Conservation (phyloP, 108 stramenopile species). For the Cyclotella sp. region DNA sequence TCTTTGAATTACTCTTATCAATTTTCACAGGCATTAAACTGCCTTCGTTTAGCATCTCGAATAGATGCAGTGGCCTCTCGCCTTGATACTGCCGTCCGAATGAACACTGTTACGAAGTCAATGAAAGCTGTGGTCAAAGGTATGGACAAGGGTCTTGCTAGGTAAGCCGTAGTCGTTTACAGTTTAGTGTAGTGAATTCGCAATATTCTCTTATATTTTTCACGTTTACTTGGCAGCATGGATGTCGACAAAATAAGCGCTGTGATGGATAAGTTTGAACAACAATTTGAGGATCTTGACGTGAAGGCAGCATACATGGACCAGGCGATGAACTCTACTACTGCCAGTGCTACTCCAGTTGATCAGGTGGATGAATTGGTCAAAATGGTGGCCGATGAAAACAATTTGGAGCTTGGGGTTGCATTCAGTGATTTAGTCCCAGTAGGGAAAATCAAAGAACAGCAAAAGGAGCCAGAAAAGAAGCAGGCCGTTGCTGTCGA, state of each 20-base stretch:
- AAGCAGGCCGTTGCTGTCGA: constrained; percentile 44
- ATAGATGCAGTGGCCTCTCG: constrained; percentile 96
- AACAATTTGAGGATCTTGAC: constrained; percentile 99
- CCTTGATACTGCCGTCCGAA: constrained; percentile 96
- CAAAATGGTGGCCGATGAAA: constrained; percentile 92
- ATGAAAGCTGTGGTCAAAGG: constrained; percentile 95
- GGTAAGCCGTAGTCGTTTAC: not conserved
- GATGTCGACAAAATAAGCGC: constrained; percentile 92
- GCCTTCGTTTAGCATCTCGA: constrained; percentile 87
- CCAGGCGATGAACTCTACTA: constrained; percentile 94
- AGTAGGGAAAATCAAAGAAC: constrained; percentile 72
- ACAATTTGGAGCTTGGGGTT: constrained; percentile 84
- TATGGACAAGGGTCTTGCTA: constrained; percentile 89
- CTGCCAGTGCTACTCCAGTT: constrained; percentile 94
- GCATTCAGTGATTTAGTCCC: constrained; percentile 81
- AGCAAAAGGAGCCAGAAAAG: constrained; percentile 49
- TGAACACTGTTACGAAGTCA: constrained; percentile 89
- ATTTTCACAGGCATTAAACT: constrained; percentile 72
- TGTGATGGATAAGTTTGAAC: constrained; percentile 97
- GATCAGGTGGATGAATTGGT: constrained; percentile 96
- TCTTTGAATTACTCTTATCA: not conserved
- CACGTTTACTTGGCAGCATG: constrained; percentile 58
- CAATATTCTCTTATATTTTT: not conserved
- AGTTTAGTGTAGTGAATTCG: not conserved
- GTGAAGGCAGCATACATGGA: constrained; percentile 97